phyloP scores from a whole-genome alignment of 106 monocot genomes.

The Triglochin maritima region DNA sequence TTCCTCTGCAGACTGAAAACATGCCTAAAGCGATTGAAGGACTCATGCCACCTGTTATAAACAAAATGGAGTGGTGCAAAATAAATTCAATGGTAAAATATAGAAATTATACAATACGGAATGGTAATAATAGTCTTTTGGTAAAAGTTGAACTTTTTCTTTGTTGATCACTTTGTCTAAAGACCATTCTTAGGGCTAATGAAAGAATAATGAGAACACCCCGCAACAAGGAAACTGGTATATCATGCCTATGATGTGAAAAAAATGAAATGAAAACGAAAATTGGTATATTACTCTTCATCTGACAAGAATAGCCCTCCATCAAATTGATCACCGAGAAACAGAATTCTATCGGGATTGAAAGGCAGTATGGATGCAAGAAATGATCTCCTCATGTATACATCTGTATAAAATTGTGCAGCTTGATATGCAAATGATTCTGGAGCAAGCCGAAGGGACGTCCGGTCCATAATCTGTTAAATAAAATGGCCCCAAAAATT shows the following conservation, averaged over 20 bases:
- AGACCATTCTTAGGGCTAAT: too few species aligned
- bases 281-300: slow-evolving; percentile 55
- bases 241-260: not conserved
- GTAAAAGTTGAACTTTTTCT: too few species aligned
- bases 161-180: too few species aligned
- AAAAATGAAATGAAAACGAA: not conserved
- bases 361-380: slow-evolving; percentile 55
- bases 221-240: not conserved
- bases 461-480: slow-evolving; percentile 79
- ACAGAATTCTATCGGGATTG: slow-evolving; percentile 63
- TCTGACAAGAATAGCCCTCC: slow-evolving; percentile 75
- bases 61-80: not conserved
- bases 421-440: slow-evolving; percentile 51
- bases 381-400: slow-evolving; percentile 91
- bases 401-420: slow-evolving; percentile 78
- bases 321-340: slow-evolving; percentile 91
- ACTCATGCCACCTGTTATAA: slow-evolving; percentile 73
- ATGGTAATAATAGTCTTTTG: too few species aligned
- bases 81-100: not conserved
- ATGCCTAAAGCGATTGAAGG: slow-evolving; percentile 59
- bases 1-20: slow-evolving; percentile 44
- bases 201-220: too few species aligned
- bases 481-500: not conserved
- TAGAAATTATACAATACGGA: not conserved
- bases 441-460: slow-evolving; percentile 49